Conservation (phyloP, 495 filamentous ascomycete species). For the Neurospora cerealis region DNA sequence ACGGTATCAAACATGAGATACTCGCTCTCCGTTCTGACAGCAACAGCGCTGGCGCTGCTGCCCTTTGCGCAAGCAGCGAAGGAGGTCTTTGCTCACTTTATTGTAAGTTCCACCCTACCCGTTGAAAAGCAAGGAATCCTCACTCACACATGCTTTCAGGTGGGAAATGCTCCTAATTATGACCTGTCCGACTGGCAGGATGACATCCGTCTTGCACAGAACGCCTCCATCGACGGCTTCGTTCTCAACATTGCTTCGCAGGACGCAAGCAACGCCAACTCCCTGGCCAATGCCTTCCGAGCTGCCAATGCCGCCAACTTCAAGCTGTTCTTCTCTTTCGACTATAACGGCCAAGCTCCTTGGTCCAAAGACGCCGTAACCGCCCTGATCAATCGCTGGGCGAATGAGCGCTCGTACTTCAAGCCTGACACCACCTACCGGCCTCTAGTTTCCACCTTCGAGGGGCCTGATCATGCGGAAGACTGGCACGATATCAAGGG, state of each 20-base stretch:
- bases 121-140: background rate
- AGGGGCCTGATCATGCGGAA: slow-evolving; percentile 27
- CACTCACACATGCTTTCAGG: background rate
- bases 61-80: slow-evolving; percentile 9
- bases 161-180: slow-evolving; percentile 31
- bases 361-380: slow-evolving; percentile 33
- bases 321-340: slow-evolving; percentile 54
- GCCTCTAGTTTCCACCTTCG: slow-evolving; percentile 44
- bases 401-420: slow-evolving; percentile 37
- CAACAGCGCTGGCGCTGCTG: background rate
- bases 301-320: slow-evolving; percentile 45
- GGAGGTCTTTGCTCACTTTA: slow-evolving; percentile 18
- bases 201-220: slow-evolving; percentile 47
- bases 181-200: slow-evolving; percentile 39
- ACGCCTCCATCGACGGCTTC: slow-evolving; percentile 47
- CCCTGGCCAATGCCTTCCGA: slow-evolving; percentile 40
- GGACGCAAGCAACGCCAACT: slow-evolving; percentile 33
- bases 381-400: slow-evolving; percentile 36
- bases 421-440: slow-evolving; percentile 31
- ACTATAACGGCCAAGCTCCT: slow-evolving; percentile 35
- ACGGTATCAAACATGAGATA: slow-evolving; percentile 3
- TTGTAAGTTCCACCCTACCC: slow-evolving; percentile 2
- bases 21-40: background rate
- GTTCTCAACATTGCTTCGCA: slow-evolving; percentile 46
- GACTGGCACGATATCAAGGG: slow-evolving; percentile 24